Evolutionary conservation across 352 stramenopile species (phyloP).

Genomic region (Phytophthora pluvialis): DNA sequence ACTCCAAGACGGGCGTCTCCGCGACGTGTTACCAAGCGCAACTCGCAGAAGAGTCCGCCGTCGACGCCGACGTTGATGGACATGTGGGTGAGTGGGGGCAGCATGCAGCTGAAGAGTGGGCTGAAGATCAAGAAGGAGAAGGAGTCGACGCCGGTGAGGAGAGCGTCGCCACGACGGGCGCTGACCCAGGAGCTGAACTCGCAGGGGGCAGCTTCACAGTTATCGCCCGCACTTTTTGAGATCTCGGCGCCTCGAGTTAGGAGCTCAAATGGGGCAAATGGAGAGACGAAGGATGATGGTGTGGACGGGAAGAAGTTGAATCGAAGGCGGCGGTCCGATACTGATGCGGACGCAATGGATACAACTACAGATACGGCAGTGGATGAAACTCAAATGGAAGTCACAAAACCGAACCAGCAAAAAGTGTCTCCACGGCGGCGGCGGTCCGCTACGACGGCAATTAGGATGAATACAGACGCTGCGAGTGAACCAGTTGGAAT

Average conservation of each 20-base stretch:
- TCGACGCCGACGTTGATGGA: constrained; percentile 24
- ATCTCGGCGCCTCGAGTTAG: constrained; percentile 10
- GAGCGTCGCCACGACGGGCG: constrained; percentile 19
- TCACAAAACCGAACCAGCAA: neutral
- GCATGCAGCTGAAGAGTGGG: constrained; percentile 10
- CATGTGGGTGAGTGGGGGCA: constrained; percentile 16
- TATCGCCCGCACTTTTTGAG: constrained; percentile 40
- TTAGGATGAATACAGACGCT: neutral
- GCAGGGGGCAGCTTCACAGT: constrained; percentile 16
- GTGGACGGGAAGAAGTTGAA: neutral
- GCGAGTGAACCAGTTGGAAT: neutral
- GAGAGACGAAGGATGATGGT: constrained; percentile 8
- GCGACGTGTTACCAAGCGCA: constrained; percentile 15
- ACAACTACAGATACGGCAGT: constrained; percentile 4
- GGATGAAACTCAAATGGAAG: constrained; percentile 10
- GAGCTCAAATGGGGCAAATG: neutral
- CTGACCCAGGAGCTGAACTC: constrained; percentile 17
- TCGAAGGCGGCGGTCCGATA: neutral
- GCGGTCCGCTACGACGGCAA: neutral
- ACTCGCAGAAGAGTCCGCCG: constrained; percentile 16
- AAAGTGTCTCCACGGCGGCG: neutral
- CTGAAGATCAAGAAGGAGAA: constrained; percentile 26
- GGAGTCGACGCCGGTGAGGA: constrained; percentile 12
- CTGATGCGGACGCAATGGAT: neutral
- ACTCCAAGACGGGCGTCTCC: constrained; percentile 18